Percentiles rank a stretch among this genome's conserved stretches.
phyloP scores from a whole-genome alignment of 2,329 filamentous ascomycete genomes.

The Fusarium robinianum region DNA sequence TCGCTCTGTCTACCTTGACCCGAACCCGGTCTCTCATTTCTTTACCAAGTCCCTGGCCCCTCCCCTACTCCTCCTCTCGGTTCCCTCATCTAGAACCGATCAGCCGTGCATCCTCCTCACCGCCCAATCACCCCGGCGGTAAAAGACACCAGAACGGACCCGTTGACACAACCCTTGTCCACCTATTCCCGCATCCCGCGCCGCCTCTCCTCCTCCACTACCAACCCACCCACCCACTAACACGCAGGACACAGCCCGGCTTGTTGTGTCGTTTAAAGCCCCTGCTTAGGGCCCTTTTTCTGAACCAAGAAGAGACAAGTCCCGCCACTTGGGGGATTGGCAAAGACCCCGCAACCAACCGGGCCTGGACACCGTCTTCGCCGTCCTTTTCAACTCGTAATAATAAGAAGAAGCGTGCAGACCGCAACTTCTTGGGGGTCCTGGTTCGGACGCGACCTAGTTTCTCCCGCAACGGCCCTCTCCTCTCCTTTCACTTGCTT shows the following conservation, averaged over 20 bases:
- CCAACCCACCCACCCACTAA: conserved; percentile 17
- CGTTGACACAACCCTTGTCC: conserved; percentile 4
- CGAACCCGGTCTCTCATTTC: background rate
- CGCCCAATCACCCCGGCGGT: conserved; percentile 32
- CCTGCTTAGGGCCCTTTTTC: conserved; percentile 21
- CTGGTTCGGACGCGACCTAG: conserved; percentile 13
- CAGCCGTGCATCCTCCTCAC: conserved; percentile 29
- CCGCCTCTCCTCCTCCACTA: conserved; percentile 10
- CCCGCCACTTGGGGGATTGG: no score
- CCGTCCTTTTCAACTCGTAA: conserved; percentile 6
- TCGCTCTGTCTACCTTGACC: conserved; percentile 16
- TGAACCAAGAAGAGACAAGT: no score
- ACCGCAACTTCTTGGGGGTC: conserved; percentile 35
- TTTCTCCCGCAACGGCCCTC: conserved; percentile 24
- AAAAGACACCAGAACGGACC: conserved; percentile 9
- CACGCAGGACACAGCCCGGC: background rate
- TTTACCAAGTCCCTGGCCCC: background rate
- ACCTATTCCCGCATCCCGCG: conserved; percentile 2
- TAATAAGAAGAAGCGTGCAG: conserved; percentile 26
- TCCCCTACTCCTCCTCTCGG: conserved; percentile 4
- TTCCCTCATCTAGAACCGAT: no score
- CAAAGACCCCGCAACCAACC: no score
- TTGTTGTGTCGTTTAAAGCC: conserved; percentile 9
- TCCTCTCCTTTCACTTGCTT: conserved; percentile 11
- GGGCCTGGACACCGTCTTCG: no score